A percentile compares a stretch with the other conserved stretches of the same genome.
Evolutionary conservation across 106 monocot genomes (phyloP).

Genomic region (Ottelia alismoides): DNA sequence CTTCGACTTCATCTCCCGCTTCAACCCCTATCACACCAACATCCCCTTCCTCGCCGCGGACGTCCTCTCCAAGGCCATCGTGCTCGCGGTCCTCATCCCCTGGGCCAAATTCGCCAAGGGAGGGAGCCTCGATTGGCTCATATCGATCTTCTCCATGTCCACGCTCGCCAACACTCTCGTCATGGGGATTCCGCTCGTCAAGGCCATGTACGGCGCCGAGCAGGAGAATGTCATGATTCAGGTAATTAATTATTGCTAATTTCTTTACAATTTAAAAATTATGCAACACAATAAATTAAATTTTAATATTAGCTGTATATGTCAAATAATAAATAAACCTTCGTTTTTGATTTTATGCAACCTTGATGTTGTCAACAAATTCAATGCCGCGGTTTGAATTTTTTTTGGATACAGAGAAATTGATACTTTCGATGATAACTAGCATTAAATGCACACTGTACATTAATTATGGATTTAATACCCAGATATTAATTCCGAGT

Average conservation of each 20-base stretch:
- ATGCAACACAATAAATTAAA: not conserved
- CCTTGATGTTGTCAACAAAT: no score
- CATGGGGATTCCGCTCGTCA: slow-evolving; percentile 31
- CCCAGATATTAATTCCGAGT: no score
- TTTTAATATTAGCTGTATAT: no score
- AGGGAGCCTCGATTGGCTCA: slow-evolving; percentile 31
- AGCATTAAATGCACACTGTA: no score
- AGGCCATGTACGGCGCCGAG: slow-evolving; percentile 35
- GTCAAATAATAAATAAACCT: no score
- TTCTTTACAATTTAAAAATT: no score
- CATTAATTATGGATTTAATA: no score
- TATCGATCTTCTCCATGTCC: slow-evolving; percentile 33
- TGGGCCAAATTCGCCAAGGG: slow-evolving; percentile 27
- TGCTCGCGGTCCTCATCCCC: slow-evolving; percentile 8
- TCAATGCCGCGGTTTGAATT: no score
- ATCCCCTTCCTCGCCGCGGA: slow-evolving; percentile 54
- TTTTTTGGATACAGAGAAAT: no score
- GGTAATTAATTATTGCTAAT: not conserved
- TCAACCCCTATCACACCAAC: slow-evolving; percentile 50
- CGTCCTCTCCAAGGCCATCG: slow-evolving; percentile 46
- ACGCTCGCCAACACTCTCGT: slow-evolving; percentile 40
- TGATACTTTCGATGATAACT: no score
- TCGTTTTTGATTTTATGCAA: slow-evolving; percentile 20
- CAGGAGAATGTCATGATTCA: slow-evolving; percentile 64
- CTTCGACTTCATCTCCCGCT: slow-evolving; percentile 52